These are phyloP conservation scores for Hypoxylon crocopeplum DNA, from an alignment of 495 filamentous ascomycete genomes.

Conservation along the genomic window DNA sequence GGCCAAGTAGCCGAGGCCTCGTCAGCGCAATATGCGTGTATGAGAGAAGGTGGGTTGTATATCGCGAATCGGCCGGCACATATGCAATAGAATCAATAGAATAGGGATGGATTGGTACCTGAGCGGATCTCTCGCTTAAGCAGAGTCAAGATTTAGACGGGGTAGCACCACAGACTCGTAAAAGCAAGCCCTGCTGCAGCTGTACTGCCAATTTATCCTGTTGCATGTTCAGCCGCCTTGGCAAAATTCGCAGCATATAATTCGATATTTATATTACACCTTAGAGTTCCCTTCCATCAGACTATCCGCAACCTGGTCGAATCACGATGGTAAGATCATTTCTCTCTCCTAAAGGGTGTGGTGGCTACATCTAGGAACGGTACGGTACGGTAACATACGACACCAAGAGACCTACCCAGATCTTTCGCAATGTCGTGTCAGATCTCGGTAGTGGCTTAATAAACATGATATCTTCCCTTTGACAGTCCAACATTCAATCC, in stretches of 20 bases:
- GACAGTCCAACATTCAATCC: too few relatives aligned
- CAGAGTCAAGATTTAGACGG: conserved; percentile 6
- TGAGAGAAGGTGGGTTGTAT: conserved; percentile 23
- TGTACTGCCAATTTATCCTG: conserved; percentile 37
- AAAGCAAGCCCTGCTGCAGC: conserved; percentile 19
- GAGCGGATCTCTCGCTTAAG: conserved; percentile 22
- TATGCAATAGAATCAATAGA: conserved; percentile 16
- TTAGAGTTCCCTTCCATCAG: conserved; percentile 14
- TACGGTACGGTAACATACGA: not conserved
- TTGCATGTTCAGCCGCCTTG: conserved; percentile 44
- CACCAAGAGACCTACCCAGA: not conserved
- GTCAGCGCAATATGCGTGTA: conserved; percentile 35
- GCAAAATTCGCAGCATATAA: conserved; percentile 23
- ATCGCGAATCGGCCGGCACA: conserved; percentile 33
- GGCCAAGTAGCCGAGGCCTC: conserved; percentile 23
- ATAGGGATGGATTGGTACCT: conserved; percentile 12
- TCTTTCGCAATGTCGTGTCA: not conserved
- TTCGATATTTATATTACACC: conserved; percentile 31
- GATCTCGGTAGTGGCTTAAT: not conserved
- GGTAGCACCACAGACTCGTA: conserved; percentile 25
- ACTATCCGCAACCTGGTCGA: not conserved
- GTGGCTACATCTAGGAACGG: too few relatives aligned
- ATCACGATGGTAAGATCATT: conserved; percentile 12
- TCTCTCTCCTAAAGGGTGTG: too few relatives aligned
- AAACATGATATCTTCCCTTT: not conserved